These are phyloP conservation scores for Chlamydomonas reinhardtii DNA, from an alignment of 163 green algal genomes.

Conservation along the genomic window DNA sequence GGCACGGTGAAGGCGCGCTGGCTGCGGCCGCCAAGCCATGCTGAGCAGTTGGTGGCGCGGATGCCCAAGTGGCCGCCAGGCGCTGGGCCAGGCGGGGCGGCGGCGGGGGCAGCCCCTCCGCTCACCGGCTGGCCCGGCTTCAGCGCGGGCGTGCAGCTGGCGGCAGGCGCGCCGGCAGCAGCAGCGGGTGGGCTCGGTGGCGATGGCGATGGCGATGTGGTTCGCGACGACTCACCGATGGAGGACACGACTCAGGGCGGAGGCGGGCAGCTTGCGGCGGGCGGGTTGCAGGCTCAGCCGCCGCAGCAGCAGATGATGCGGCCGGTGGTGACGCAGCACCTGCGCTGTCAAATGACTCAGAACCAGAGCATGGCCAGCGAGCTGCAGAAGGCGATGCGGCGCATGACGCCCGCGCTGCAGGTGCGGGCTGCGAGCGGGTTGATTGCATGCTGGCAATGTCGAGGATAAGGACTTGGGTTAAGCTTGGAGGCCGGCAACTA, in stretches of 20 bases:
- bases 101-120: background rate
- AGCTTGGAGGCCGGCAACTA: too few species aligned
- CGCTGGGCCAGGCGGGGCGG: background rate
- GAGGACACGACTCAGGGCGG: background rate
- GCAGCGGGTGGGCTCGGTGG: background rate
- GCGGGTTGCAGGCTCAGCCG: background rate
- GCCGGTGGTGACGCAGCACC: constrained; percentile 41
- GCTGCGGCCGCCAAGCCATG: constrained; percentile 18
- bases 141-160: background rate
- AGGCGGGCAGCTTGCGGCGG: too few species aligned
- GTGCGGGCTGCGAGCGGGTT: background rate
- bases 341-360: constrained; percentile 51
- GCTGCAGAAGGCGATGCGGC: constrained; percentile 36
- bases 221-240: constrained; percentile 2
- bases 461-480: too few species aligned
- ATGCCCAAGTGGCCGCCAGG: constrained; percentile 41
- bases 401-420: constrained; percentile 37
- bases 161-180: background rate
- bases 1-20: constrained; percentile 26
- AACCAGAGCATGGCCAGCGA: constrained; percentile 45
- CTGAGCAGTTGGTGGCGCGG: background rate
- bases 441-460: background rate
- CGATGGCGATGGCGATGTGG: too few species aligned
- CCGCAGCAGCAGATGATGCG: background rate
- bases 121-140: too few species aligned